Evolutionary conservation across 768 basidiomycete genomes (phyloP).

Genomic region (Albatrellus ellisii): DNA sequence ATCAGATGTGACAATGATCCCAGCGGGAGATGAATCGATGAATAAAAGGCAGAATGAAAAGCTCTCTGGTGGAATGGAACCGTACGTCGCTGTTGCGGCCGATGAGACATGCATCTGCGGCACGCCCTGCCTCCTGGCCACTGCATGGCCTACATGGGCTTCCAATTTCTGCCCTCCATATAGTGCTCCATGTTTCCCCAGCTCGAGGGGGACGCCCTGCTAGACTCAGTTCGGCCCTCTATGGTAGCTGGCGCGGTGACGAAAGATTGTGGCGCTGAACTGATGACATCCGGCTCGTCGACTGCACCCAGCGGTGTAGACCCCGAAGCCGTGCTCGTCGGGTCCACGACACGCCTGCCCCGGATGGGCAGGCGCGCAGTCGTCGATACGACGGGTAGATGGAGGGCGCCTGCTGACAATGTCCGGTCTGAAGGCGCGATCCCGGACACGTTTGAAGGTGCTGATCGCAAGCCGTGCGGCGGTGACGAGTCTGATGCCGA

Average conservation of each 20-base stretch:
- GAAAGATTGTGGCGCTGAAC: slow-evolving; percentile 57
- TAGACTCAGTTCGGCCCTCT: slow-evolving; percentile 36
- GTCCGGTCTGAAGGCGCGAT: slow-evolving; percentile 14
- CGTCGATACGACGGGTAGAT: slow-evolving; percentile 6
- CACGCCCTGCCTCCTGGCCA: background rate
- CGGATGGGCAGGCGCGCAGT: slow-evolving; percentile 1
- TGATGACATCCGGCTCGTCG: slow-evolving; percentile 43
- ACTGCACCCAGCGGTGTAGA: slow-evolving; percentile 13
- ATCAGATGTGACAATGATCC: background rate
- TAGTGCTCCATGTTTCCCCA: slow-evolving; percentile 31
- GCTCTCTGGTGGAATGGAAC: background rate
- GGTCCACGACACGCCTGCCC: slow-evolving; percentile 16
- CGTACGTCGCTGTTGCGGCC: background rate
- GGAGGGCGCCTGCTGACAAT: slow-evolving; percentile 1
- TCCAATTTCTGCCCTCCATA: slow-evolving; percentile 8
- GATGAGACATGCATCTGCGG: background rate
- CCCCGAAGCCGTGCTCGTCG: slow-evolving; percentile 7
- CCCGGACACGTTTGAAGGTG: slow-evolving; percentile 13
- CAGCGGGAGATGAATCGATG: background rate
- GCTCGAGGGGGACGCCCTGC: slow-evolving; percentile 32
- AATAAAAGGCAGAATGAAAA: background rate
- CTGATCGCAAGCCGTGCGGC: slow-evolving; percentile 10
- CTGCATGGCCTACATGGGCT: slow-evolving; percentile 1
- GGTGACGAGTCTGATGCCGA: slow-evolving; percentile 2
- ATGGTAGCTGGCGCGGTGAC: slow-evolving; percentile 53